Conservation (phyloP, 2,329 filamentous ascomycete species). For the Metarhizium album region DNA sequence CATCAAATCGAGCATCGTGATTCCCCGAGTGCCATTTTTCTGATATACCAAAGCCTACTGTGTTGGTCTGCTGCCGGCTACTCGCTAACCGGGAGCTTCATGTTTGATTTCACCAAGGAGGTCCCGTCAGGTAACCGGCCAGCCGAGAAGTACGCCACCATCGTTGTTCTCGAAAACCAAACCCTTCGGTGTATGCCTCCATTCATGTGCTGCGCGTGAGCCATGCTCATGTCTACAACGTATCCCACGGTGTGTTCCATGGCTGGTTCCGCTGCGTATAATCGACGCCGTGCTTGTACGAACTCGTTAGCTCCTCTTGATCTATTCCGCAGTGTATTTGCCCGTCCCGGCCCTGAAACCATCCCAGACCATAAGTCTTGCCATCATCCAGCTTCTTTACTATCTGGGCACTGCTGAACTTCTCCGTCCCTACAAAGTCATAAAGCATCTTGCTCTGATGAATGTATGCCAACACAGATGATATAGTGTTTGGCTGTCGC, state of each 20-base stretch:
- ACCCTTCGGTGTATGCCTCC: background rate
- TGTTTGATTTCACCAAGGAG: too few relatives aligned
- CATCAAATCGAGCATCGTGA: too few relatives aligned
- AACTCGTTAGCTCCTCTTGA: slow-evolving; percentile 57
- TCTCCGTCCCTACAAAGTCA: slow-evolving; percentile 61
- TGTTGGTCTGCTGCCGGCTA: too few relatives aligned
- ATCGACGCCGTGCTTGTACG: slow-evolving; percentile 54
- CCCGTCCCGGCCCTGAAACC: slow-evolving; percentile 65
- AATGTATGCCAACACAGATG: slow-evolving; percentile 64
- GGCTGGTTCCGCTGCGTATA: slow-evolving; percentile 38
- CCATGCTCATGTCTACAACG: slow-evolving; percentile 12
- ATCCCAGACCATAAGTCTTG: slow-evolving; percentile 64
- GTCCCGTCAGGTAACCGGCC: too few relatives aligned
- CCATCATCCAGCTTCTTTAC: slow-evolving; percentile 44
- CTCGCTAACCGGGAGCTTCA: too few relatives aligned
- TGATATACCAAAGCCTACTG: too few relatives aligned
- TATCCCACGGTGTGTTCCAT: slow-evolving; percentile 35
- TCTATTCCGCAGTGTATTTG: slow-evolving; percentile 68
- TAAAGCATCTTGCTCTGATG: slow-evolving; percentile 73
- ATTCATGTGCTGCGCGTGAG: background rate
- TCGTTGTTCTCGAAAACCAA: background rate
- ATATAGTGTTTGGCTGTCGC: slow-evolving; percentile 68
- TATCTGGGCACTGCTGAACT: slow-evolving; percentile 51
- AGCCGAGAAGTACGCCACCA: too few relatives aligned
- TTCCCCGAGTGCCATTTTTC: too few relatives aligned